Conservation (phyloP, 805 yeast genomes). For the Candida qinlingensis region DNA sequence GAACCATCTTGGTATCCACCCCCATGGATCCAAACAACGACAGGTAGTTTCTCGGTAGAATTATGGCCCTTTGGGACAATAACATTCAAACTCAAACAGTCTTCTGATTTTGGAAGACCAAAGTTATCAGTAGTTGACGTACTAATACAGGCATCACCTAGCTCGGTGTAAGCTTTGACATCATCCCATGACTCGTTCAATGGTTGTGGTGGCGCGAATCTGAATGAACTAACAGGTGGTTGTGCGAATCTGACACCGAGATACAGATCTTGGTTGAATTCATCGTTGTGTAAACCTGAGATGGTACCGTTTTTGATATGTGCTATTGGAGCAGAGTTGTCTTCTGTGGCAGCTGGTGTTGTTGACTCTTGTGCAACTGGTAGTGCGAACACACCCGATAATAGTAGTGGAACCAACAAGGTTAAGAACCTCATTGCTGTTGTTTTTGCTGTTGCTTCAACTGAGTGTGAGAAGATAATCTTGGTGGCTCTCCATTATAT, state of each 20-base stretch:
- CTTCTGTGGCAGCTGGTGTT: too few relatives aligned
- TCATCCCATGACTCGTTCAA: conserved; percentile 14
- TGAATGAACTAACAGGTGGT: conserved; percentile 23
- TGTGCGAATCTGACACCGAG: conserved; percentile 27
- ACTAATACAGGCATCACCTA: conserved; percentile 23
- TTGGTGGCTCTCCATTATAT: too few relatives aligned
- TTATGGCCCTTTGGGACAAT: conserved; percentile 19
- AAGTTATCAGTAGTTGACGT: conserved; percentile 9
- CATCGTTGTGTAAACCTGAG: conserved; percentile 8
- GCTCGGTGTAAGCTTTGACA: conserved; percentile 15
- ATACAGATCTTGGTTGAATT: conserved; percentile 15
- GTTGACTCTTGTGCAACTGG: too few relatives aligned
- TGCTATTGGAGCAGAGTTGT: background rate
- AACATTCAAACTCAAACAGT: conserved; percentile 27
- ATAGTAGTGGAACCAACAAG: too few relatives aligned
- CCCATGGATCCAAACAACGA: conserved; percentile 32
- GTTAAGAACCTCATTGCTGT: too few relatives aligned
- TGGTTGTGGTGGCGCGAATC: conserved; percentile 23
- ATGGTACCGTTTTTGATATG: conserved; percentile 12
- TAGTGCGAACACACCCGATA: too few relatives aligned
- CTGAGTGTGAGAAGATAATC: too few relatives aligned
- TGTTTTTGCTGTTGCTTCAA: too few relatives aligned
- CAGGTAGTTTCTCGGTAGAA: conserved; percentile 21
- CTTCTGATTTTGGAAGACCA: conserved; percentile 21
- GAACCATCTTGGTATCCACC: conserved; percentile 30